A percentile compares a stretch with the other conserved stretches of the same genome.
Evolutionary conservation across 768 basidiomycete genomes (phyloP).

Genomic region (Suillus tomentosus): DNA sequence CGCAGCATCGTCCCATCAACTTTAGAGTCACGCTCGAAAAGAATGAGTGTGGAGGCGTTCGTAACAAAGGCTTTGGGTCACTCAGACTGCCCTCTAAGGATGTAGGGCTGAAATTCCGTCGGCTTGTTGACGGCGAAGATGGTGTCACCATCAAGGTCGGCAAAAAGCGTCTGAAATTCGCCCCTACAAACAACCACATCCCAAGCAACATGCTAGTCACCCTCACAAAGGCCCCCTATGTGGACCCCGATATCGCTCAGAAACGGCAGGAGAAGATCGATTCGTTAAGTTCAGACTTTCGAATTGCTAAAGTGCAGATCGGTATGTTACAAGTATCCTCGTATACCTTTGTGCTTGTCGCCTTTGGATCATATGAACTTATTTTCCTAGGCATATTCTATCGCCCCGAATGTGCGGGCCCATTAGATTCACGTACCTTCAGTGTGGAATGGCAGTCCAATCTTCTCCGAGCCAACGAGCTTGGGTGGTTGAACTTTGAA

Average conservation of each 20-base stretch:
- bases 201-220: constrained; percentile 29
- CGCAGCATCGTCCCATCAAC: constrained; percentile 44
- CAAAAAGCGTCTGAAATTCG: constrained; percentile 41
- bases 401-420: constrained; percentile 24
- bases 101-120: constrained; percentile 49
- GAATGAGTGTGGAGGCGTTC: constrained; percentile 49
- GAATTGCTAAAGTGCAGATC: constrained; percentile 66
- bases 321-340: constrained; percentile 53
- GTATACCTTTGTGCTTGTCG: background rate
- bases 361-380: constrained; percentile 1
- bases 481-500: constrained; percentile 60
- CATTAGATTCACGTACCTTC: constrained; percentile 49
- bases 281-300: constrained; percentile 49
- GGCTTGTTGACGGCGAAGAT: constrained; percentile 37
- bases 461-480: constrained; percentile 39
- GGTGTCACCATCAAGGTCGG: constrained; percentile 43
- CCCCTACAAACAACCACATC: constrained; percentile 14
- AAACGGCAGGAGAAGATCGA: constrained; percentile 46
- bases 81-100: constrained; percentile 30
- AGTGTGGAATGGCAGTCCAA: constrained; percentile 71
- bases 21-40: constrained; percentile 60
- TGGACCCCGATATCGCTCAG: constrained; percentile 55
- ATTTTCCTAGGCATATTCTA: constrained; percentile 29
- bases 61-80: constrained; percentile 56
- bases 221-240: constrained; percentile 56